Base-by-base conservation (phyloP, 805 yeast genomes). In the Yarrowia osloensis region DNA sequence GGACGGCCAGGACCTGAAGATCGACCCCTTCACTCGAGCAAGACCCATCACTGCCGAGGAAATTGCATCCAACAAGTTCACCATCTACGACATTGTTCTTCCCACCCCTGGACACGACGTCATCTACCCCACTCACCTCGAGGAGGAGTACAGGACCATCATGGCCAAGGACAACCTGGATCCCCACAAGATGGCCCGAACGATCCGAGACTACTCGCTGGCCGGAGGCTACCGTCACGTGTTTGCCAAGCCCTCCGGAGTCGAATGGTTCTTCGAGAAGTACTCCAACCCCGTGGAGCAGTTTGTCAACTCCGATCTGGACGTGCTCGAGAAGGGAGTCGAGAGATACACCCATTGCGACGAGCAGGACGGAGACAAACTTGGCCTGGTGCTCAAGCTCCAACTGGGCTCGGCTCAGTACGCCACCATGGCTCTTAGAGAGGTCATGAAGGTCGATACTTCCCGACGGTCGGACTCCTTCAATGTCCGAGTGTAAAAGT, bases 21-120 rank as follows among this genome's bases (percentile, higher is more conserved):
- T 79, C 33, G 84, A 81, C 52, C 80, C 77, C 9, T 86, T 83
- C 68, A 79, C 83, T 28, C 84, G 91, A 70, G 98, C 96, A 1
- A 83, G 88, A 71, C 84, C 88, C 0, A 81, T 95, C 21, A 90
- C 96, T 0, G 81, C 84, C 66, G 91, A 87, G 67, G 98, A 94
- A 68, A 79, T 88, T 26, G 84, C 80, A 4, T 67, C 79, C 2
- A 85, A 85, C 0, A 84, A 81, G 66, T 90, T 82, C 74, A 77
- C 88, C 13, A 88, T 94, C 37, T 87, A 83, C 73, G 98, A 95
- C 76, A 82, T 95, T 31, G 97, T 96, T 2, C 80, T 95, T 67
- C 98, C 99, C n/a, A 85, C 97, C 0, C 99, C 99, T 2, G 99
- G 99, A 0, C 92, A 86, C 75, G 98, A 92, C 74, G 85, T 95